phyloP scores from a whole-genome alignment of 345 rosid species.

The Linum lewisii region DNA sequence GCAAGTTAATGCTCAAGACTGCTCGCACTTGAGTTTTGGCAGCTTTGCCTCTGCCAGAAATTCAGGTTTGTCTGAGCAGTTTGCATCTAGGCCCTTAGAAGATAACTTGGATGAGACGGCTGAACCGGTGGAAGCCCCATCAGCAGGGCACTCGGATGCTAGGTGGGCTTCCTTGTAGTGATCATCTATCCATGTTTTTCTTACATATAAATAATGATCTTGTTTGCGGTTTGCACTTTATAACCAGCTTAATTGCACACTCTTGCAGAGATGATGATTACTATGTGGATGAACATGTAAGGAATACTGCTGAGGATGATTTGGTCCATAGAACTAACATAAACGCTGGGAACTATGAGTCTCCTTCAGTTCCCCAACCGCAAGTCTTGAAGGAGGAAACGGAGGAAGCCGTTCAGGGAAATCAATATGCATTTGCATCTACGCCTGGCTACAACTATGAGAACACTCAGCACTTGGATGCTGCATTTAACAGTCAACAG shows the following conservation, averaged over 20 bases:
- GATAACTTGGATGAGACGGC: slow-evolving; percentile 49
- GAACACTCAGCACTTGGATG: slow-evolving; percentile 48
- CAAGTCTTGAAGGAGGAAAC: slow-evolving; percentile 62
- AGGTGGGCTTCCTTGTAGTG: slow-evolving; percentile 32
- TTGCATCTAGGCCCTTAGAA: slow-evolving; percentile 44
- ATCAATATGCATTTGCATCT: slow-evolving; percentile 65
- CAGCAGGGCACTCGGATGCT: slow-evolving; percentile 44
- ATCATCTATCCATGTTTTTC: not conserved
- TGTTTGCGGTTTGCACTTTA: not conserved
- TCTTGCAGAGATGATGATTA: slow-evolving; percentile 56
- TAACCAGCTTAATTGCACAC: slow-evolving; percentile 3
- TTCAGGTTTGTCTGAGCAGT: slow-evolving; percentile 37
- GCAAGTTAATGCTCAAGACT: slow-evolving; percentile 68
- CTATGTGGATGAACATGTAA: slow-evolving; percentile 63
- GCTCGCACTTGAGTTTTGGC: slow-evolving; percentile 93
- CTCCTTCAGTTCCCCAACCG: slow-evolving; percentile 44
- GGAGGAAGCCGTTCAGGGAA: slow-evolving; percentile 46
- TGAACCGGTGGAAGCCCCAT: slow-evolving; percentile 39
- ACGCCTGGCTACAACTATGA: slow-evolving; percentile 60
- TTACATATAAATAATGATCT: not conserved
- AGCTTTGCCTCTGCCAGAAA: slow-evolving; percentile 67
- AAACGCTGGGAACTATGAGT: slow-evolving; percentile 44
- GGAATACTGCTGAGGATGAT: slow-evolving; percentile 45
- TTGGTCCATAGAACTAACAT: slow-evolving; percentile 38
- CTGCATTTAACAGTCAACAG: slow-evolving; percentile 44